These are phyloP conservation scores for Scedosporium aurantiacum DNA, from an alignment of 2,329 filamentous ascomycete species.

Conservation along the genomic window DNA sequence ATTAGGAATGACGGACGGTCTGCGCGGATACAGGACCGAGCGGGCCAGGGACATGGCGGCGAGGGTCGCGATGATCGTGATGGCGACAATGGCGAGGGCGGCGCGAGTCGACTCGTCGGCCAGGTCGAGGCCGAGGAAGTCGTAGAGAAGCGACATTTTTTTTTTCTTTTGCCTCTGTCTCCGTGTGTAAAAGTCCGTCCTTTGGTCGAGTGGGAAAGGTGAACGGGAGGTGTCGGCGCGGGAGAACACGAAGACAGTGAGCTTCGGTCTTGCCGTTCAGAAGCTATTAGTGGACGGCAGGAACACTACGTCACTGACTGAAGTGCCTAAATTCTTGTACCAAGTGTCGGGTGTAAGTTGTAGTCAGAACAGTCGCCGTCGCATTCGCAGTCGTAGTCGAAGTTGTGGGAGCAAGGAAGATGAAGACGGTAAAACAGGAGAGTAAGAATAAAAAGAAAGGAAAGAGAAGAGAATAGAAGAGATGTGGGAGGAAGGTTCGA, in stretches of 20 bases:
- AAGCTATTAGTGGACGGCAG: too few relatives aligned
- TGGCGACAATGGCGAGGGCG: constrained; percentile 19
- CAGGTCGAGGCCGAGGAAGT: background rate
- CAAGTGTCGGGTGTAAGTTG: too few relatives aligned
- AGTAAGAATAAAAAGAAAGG: background rate
- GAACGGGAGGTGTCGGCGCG: background rate
- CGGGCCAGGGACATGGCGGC: constrained; percentile 24
- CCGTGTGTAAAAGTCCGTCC: background rate
- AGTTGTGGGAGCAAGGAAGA: background rate
- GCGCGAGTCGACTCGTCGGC: constrained; percentile 1
- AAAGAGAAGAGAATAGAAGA: background rate
- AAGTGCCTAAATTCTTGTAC: too few relatives aligned
- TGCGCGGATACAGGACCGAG: constrained; percentile 27
- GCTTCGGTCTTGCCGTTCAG: too few relatives aligned
- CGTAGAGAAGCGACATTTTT: background rate
- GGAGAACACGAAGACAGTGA: too few relatives aligned
- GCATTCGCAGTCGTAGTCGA: background rate
- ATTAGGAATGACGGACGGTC: constrained; percentile 28
- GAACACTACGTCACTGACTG: too few relatives aligned
- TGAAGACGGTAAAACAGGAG: background rate
- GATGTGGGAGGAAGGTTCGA: background rate
- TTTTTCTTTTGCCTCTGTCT: background rate
- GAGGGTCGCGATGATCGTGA: constrained; percentile 30
- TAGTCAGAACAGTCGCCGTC: too few relatives aligned
- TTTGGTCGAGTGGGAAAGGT: background rate